Conservation (phyloP, 192 early-diverging fungal species). For the Coemansia sp. region DNA sequence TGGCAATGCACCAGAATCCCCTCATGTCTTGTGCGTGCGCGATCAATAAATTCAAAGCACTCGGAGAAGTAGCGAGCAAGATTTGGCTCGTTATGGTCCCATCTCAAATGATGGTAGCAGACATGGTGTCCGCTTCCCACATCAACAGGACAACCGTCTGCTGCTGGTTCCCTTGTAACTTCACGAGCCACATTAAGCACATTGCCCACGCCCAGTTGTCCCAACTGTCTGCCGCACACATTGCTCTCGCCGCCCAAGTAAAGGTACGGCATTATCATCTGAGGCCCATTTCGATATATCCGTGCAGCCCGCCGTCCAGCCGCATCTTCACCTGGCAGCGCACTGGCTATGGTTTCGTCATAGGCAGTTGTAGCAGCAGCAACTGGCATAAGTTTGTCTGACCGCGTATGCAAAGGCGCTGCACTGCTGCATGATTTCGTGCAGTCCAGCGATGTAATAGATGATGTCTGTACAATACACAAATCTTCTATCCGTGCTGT, state of each 20-base stretch:
- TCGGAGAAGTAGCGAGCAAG: constrained; percentile 59
- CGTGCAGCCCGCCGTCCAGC: constrained; percentile 31
- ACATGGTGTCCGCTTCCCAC: constrained; percentile 17
- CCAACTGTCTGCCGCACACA: constrained; percentile 17
- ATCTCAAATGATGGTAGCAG: constrained; percentile 61
- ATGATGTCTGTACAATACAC: too few species aligned
- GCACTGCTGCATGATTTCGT: too few species aligned
- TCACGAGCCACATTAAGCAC: constrained; percentile 41
- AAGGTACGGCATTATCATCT: constrained; percentile 48
- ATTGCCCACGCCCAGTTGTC: constrained; percentile 6
- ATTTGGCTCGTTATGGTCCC: constrained; percentile 73
- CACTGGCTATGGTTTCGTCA: neutral
- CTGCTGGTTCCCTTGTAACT: neutral
- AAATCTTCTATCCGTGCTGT: too few species aligned
- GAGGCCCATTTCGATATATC: constrained; percentile 35
- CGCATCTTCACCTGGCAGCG: constrained; percentile 10
- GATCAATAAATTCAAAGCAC: constrained; percentile 69
- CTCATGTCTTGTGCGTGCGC: constrained; percentile 50
- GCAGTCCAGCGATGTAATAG: too few species aligned
- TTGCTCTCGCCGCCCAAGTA: constrained; percentile 40
- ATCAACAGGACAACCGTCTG: neutral
- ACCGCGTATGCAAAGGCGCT: too few species aligned
- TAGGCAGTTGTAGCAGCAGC: too few species aligned
- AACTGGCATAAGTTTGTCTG: neutral
- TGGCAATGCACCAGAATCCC: constrained; percentile 85